Base-by-base conservation (phyloP, 768 basidiomycete species). In the Tulasnella sp. region DNA sequence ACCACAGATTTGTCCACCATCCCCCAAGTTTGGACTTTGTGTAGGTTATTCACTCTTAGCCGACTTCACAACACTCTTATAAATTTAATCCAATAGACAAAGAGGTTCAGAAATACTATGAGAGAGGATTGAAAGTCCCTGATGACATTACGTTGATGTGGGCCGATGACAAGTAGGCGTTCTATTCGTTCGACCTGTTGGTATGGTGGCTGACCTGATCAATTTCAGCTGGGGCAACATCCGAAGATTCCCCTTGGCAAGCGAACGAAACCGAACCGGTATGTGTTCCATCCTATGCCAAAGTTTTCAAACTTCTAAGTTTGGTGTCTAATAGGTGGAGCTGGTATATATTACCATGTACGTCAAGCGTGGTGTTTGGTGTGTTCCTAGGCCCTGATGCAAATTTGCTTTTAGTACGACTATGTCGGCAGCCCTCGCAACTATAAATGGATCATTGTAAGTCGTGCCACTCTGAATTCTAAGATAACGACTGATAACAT, bases 201-300 rank as follows among this genome's bases (percentile, higher is more conserved):
- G 34, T 12, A 35, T 12, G 16, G 16, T 12, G 16, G 34, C 34
- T 35, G 12, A 35, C 16, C 12, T n/a, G n/a, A n/a, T n/a, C n/a
- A n/a, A n/a, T n/a, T n/a, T n/a, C 46, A 78, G 77, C 63, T 83
- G 74, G 72, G 81, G 81, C 3, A 83, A 83, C 59, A 70, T 83
- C 44, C 75, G 79, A 31, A 73, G 81, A 19, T 75, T 74, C 56
- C 78, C 78, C 1, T 58, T 72, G 6, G 60, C 64, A 5, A 66
- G 65, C 13, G 78, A 80, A 58, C 69, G 76, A 13, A 76, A 75
- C 58, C 69, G 79, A 45, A 74, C 72, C 3, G n/a, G n/a, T n/a
- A n/a, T n/a, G n/a, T n/a, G n/a, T n/a, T n/a, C n/a, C n/a, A n/a
- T n/a, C n/a, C n/a, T n/a, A n/a, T n/a, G n/a, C n/a, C n/a, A n/a